phyloP scores from a whole-genome alignment of 331 rosid genomes.

The Pyrus hybrid region DNA sequence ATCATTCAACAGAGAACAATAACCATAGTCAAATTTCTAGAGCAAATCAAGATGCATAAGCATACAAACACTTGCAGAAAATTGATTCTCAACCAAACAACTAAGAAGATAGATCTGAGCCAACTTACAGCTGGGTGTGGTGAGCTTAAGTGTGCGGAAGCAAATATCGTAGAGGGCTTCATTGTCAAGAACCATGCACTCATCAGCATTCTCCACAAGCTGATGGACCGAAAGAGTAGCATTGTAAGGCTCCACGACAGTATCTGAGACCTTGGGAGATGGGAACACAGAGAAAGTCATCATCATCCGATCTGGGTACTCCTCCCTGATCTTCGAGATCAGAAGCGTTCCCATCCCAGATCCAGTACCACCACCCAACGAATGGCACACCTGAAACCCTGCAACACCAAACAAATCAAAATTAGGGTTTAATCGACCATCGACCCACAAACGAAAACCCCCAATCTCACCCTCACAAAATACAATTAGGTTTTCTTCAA shows the following conservation, averaged over 20 bases:
- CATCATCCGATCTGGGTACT: constrained; percentile 81
- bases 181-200: constrained; percentile 43
- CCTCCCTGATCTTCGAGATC: constrained; percentile 72
- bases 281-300: constrained; percentile 75
- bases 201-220: constrained; percentile 73
- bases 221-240: constrained; percentile 77
- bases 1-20: background rate
- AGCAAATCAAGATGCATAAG: background rate
- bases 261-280: constrained; percentile 76
- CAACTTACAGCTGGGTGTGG: constrained; percentile 73
- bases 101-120: background rate
- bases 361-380: constrained; percentile 79
- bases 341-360: constrained; percentile 84
- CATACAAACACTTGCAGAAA: background rate
- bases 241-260: constrained; percentile 75
- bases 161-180: constrained; percentile 77
- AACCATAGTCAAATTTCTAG: background rate
- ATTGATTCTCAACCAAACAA: background rate
- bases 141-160: constrained; percentile 74
- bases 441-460: background rate
- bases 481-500: background rate
- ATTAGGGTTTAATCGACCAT: background rate
- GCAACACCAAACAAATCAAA: background rate
- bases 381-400: constrained; percentile 85
- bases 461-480: background rate